Evolutionary conservation across 1,139 yeast species (phyloP).

Genomic region (Lodderomyces elongisporus): DNA sequence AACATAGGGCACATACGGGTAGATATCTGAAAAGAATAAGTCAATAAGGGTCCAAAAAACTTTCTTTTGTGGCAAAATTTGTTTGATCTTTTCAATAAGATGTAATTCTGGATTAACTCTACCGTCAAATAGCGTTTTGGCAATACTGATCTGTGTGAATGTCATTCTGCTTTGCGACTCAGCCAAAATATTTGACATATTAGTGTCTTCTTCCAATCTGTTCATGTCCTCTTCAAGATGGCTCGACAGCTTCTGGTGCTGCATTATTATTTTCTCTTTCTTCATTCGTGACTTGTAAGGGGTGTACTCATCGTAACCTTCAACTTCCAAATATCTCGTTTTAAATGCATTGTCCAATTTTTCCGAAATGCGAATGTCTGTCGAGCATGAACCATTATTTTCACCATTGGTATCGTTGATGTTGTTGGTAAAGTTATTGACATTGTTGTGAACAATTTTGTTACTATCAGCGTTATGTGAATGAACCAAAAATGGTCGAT

Average conservation of each 20-base stretch:
- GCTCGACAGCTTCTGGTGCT: background rate
- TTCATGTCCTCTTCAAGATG: background rate
- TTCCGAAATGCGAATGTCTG: too few relatives aligned
- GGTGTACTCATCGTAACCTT: constrained; percentile 30
- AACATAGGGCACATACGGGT: constrained; percentile 26
- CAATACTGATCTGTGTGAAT: constrained; percentile 9
- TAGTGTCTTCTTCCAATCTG: background rate
- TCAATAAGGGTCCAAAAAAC: constrained; percentile 24
- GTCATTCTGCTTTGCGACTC: constrained; percentile 15
- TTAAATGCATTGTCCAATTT: constrained; percentile 23
- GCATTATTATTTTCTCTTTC: constrained; percentile 1
- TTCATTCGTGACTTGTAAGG: constrained; percentile 20
- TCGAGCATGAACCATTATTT: background rate
- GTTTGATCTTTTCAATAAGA: constrained; percentile 22
- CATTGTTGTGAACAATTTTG: background rate
- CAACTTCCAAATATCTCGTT: constrained; percentile 27
- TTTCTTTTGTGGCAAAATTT: constrained; percentile 23
- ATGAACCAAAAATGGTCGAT: background rate
- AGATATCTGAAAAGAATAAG: constrained; percentile 21
- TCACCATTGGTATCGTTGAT: background rate
- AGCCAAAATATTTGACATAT: constrained; percentile 6
- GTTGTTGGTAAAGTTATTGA: too few relatives aligned
- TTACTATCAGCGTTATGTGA: background rate
- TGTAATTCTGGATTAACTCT: constrained; percentile 21
- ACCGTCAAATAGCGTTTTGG: constrained; percentile 18